Evolutionary conservation across 2,329 filamentous ascomycete species (phyloP), one percentile per base, ranked within the genome.

Genomic region (Hypoxylon sp.): DNA sequence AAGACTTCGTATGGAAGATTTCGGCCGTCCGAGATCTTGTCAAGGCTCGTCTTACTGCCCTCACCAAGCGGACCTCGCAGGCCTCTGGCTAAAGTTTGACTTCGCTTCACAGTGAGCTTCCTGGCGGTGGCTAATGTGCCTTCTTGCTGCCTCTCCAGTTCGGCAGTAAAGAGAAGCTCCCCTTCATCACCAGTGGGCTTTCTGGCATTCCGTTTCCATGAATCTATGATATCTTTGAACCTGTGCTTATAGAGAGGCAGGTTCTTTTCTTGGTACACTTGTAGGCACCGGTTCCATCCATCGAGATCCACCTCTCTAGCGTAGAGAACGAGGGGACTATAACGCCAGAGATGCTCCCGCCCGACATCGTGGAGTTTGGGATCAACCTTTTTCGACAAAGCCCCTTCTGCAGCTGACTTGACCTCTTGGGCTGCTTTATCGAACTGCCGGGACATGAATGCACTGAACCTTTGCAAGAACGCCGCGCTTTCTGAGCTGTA

Each of bases 91-190:
- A 96, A 80, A 2, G 93, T 97, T 78, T 97, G 94, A 69, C 93
- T 96, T 75, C 94, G 88, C 83, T 97, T 97, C 55, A 98, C 94
- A 0, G 95, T 98, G 65, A 98, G 80, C 78, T 97, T 97, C 67
- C 93, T 87, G 8, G 94, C 94, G 6, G 92, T 89, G 18, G 92
- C 86, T 62, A 92, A 87, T 33, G 85, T 81, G 40, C 87, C 89
- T 72, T 96, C 92, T 54, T 92, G 89, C 74, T 97, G 93, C 75
- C 96, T 97, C 75, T 97, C 94, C 28, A 82, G 78, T 73, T 92
- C 90, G 2, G 91, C 87, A 0, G 93, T 96, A 78, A 98, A 98
- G n/a, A 98, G 85, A 1, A 97, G 81, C 59, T 96, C 93, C 52
- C 85, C 83, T 72, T 97, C 93, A 40, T 96, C 93, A 9, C 90